Percentiles rank a stretch among this genome's conserved stretches.
Evolutionary conservation across 148 eudicot species (phyloP).

Genomic region (Rhododendron vialii): DNA sequence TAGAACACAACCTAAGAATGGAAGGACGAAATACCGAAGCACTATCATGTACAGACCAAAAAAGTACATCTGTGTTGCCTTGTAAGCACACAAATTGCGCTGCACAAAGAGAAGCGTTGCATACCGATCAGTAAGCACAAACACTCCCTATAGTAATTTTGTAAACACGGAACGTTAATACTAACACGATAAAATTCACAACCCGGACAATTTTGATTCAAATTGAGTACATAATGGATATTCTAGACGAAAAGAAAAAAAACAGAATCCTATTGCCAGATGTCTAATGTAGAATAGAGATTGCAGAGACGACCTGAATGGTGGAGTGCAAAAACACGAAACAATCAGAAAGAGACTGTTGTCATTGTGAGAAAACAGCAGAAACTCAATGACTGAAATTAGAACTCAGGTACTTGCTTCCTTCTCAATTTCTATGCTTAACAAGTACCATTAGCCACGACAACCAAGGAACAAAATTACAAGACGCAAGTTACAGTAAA

Average conservation of each 20-base stretch:
- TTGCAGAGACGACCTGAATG: neutral
- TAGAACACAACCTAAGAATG: neutral
- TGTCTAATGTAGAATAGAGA: neutral
- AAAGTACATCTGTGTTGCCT: neutral
- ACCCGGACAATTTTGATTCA: neutral
- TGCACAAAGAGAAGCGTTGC: neutral
- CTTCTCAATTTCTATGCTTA: neutral
- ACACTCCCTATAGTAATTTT: neutral
- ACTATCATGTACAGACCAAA: neutral
- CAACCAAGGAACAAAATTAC: neutral
- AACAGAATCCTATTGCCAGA: neutral
- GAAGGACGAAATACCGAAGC: neutral
- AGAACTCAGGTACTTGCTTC: neutral
- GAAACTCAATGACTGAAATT: neutral
- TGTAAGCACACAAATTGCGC: neutral
- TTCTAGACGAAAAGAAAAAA: neutral
- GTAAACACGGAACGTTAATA: neutral
- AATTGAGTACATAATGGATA: neutral
- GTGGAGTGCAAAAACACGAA: neutral
- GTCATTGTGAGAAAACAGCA: neutral
- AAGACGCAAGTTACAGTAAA: neutral
- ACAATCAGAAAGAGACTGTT: neutral
- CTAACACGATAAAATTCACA: neutral
- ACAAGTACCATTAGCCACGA: neutral
- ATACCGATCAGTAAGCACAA: neutral